Conservation (phyloP, 768 basidiomycete genomes). For the Auricularia cornea region DNA sequence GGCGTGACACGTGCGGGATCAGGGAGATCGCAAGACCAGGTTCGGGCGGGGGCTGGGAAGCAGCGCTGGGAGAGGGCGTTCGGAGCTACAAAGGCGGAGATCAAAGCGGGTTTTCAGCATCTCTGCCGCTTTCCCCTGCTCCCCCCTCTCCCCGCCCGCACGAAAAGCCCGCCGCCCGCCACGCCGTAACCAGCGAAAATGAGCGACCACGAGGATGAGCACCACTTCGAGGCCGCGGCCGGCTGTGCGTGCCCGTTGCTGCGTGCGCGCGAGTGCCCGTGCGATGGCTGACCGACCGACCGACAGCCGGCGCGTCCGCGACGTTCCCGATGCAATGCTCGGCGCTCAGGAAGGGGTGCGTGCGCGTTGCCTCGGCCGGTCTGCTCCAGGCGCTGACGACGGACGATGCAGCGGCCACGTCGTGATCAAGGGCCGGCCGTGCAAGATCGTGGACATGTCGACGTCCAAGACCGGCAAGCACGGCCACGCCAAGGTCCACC, state of each 20-base stretch:
- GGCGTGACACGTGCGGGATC: too few relatives aligned
- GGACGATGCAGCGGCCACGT: conserved; percentile 72
- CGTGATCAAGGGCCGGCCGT: conserved; percentile 92
- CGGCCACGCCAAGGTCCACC: conserved; percentile 99
- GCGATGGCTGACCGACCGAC: not conserved
- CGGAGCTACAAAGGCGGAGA: too few relatives aligned
- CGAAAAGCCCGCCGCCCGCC: too few relatives aligned
- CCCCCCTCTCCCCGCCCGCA: too few relatives aligned
- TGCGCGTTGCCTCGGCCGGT: not conserved
- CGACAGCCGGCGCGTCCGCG: conserved; percentile 53
- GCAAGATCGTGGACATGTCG: conserved; percentile 99
- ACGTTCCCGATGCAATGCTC: conserved; percentile 94
- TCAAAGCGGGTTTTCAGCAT: too few relatives aligned
- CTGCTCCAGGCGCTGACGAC: not conserved
- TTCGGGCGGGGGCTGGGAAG: too few relatives aligned
- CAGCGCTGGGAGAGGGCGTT: too few relatives aligned
- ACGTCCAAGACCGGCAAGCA: conserved; percentile 99
- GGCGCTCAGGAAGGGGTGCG: conserved; percentile 58
- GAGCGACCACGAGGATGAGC: conserved; percentile 3
- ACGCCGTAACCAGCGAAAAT: not conserved
- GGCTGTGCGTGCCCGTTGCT: not conserved
- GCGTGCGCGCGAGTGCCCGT: not conserved
- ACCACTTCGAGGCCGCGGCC: conserved; percentile 1
- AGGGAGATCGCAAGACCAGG: too few relatives aligned
- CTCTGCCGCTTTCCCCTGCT: too few relatives aligned